Conservation (phyloP, 2,329 filamentous ascomycete species). For the Knufia fluminis region DNA sequence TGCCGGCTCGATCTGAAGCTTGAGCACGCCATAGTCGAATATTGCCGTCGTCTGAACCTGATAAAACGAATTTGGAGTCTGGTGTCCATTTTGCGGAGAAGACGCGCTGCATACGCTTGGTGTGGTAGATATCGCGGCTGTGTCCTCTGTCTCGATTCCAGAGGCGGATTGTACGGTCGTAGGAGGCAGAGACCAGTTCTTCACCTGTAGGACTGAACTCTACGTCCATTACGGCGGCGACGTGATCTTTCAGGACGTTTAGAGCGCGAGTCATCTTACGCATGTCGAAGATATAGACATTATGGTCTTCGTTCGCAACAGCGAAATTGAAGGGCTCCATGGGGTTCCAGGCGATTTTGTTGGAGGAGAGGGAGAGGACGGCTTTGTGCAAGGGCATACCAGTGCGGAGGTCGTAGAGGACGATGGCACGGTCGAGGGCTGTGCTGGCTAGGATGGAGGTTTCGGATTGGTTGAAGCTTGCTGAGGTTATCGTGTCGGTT, state of each 20-base stretch:
- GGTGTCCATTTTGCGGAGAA: slow-evolving; percentile 78
- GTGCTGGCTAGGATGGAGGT: slow-evolving; percentile 81
- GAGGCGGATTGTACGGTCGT: slow-evolving; percentile 77
- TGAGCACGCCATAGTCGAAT: slow-evolving; percentile 80
- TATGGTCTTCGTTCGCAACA: slow-evolving; percentile 88
- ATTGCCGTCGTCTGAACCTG: slow-evolving; percentile 89
- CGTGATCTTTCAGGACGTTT: slow-evolving; percentile 84
- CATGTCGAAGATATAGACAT: slow-evolving; percentile 89
- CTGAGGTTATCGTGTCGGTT: slow-evolving; percentile 78
- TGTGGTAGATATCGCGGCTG: slow-evolving; percentile 90
- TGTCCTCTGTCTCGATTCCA: slow-evolving; percentile 75
- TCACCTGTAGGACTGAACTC: slow-evolving; percentile 92
- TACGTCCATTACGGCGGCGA: slow-evolving; percentile 89
- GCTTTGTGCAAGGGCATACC: slow-evolving; percentile 73
- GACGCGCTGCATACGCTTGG: slow-evolving; percentile 93
- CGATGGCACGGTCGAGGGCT: slow-evolving; percentile 73
- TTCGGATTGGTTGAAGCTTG: slow-evolving; percentile 89
- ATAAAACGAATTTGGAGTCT: slow-evolving; percentile 81
- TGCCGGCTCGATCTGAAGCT: slow-evolving; percentile 70
- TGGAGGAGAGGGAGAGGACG: slow-evolving; percentile 71
- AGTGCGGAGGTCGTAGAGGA: slow-evolving; percentile 87
- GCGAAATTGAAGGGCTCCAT: slow-evolving; percentile 97
- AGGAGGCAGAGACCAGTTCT: slow-evolving; percentile 81
- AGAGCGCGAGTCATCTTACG: slow-evolving; percentile 77
- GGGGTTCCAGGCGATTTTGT: slow-evolving; percentile 84